Conservation (phyloP, 2,329 filamentous ascomycete species). For the Stagonosporopsis tanaceti region DNA sequence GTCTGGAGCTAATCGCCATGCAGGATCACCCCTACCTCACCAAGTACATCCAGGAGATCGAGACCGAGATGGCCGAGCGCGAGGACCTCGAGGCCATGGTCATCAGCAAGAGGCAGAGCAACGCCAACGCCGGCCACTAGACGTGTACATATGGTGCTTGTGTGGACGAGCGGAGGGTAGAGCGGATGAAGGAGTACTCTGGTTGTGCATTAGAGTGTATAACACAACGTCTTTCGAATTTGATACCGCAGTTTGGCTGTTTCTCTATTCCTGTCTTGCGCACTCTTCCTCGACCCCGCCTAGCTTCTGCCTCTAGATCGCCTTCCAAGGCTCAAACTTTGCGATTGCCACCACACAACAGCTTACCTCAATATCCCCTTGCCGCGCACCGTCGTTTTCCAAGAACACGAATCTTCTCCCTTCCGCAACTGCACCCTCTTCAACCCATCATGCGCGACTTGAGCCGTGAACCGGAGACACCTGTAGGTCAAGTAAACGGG, state of each 20-base stretch:
- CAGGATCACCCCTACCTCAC: slow-evolving; percentile 73
- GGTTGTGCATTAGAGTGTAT: slow-evolving; percentile 53
- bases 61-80: slow-evolving; percentile 72
- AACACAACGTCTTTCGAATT: slow-evolving; percentile 40
- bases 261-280: background rate
- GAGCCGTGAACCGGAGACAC: no score
- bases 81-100: slow-evolving; percentile 73
- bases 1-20: slow-evolving; percentile 23
- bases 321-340: background rate
- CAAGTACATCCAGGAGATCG: slow-evolving; percentile 73
- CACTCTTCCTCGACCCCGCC: background rate
- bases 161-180: slow-evolving; percentile 22
- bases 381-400: no score
- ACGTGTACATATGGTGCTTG: slow-evolving; percentile 32
- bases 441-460: no score
- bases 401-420: no score
- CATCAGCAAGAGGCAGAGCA: slow-evolving; percentile 56
- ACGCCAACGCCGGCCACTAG: slow-evolving; percentile 38
- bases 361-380: no score
- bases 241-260: slow-evolving; percentile 18
- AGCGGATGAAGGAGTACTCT: slow-evolving; percentile 23
- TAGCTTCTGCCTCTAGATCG: background rate
- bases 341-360: no score
- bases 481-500: no score
- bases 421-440: no score